Evolutionary conservation across 208 protist species (phyloP).

Genomic region (Wallacemonas sp.): DNA sequence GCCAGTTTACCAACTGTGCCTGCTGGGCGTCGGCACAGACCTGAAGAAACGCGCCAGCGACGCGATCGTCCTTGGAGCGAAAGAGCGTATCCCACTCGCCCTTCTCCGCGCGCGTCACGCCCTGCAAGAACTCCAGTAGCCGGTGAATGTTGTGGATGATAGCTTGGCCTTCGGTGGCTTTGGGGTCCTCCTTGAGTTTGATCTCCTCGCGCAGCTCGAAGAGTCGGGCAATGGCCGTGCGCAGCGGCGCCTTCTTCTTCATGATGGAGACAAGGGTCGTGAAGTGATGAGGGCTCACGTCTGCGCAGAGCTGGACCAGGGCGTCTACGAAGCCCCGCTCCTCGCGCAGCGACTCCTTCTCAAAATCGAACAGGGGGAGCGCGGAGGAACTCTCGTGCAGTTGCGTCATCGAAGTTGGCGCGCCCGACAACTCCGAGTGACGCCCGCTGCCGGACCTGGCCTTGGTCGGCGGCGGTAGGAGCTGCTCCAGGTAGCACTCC

Average conservation of each 20-base stretch:
- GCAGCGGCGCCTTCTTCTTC: conserved; percentile 45
- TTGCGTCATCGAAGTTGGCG: not conserved
- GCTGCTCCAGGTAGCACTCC: conserved; percentile 35
- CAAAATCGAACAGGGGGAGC: conserved; percentile 61
- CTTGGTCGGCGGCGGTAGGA: conserved; percentile 41
- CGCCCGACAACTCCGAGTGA: not conserved
- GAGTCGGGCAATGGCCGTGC: conserved; percentile 32
- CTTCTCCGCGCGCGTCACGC: conserved; percentile 44
- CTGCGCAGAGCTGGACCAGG: conserved; percentile 47
- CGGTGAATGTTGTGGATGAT: conserved; percentile 65
- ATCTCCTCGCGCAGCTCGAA: conserved; percentile 55
- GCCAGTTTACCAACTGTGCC: conserved; percentile 21
- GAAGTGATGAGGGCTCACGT: conserved; percentile 38
- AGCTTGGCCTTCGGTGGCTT: conserved; percentile 44
- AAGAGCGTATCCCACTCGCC: conserved; percentile 74
- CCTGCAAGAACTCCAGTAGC: conserved; percentile 58
- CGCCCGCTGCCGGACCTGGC: not conserved
- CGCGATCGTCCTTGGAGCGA: conserved; percentile 60
- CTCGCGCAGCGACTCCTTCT: conserved; percentile 31
- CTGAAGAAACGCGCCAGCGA: conserved; percentile 48
- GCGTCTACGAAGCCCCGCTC: conserved; percentile 40
- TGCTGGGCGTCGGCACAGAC: conserved; percentile 23
- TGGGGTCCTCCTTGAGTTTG: conserved; percentile 31
- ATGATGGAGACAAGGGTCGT: conserved; percentile 38
- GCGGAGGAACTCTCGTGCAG: too few relatives aligned